Evolutionary conservation across 129 eudicot species (phyloP).

Genomic region (Logfia minima): DNA sequence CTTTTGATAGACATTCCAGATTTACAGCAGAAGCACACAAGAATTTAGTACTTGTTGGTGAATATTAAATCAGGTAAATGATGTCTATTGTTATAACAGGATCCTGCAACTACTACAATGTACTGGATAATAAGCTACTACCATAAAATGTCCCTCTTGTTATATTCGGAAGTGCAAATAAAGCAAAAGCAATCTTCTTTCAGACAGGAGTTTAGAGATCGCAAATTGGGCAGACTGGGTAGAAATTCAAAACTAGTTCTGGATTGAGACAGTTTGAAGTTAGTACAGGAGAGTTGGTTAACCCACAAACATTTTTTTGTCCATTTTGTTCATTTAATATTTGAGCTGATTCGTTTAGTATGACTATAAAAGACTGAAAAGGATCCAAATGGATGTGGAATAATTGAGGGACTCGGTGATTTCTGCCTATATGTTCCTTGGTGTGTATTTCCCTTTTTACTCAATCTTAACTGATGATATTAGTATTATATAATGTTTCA

Average conservation of each 20-base stretch:
- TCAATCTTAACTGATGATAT: no score
- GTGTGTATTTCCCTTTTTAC: no score
- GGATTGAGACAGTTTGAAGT: background rate
- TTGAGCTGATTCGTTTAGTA: background rate
- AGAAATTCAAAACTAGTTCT: background rate
- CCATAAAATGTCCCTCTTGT: background rate
- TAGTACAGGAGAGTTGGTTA: background rate
- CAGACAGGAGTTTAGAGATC: background rate
- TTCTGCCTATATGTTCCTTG: no score
- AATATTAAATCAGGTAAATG: background rate
- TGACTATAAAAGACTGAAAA: background rate
- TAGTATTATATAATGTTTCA: no score
- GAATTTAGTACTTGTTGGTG: background rate
- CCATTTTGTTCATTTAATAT: background rate
- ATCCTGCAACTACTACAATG: background rate
- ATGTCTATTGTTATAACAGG: background rate
- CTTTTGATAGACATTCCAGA: background rate
- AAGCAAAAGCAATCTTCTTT: slow-evolving; percentile 13
- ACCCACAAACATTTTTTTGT: background rate
- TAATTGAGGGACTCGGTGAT: background rate
- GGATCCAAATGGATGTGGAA: no score
- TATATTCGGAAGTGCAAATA: background rate
- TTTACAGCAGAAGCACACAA: background rate
- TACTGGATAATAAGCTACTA: background rate
- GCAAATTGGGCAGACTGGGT: background rate